Evolutionary conservation across 208 protist genomes (phyloP), one percentile per base, ranked within the genome.

Genomic region (Trypanosoma cruzi): DNA sequence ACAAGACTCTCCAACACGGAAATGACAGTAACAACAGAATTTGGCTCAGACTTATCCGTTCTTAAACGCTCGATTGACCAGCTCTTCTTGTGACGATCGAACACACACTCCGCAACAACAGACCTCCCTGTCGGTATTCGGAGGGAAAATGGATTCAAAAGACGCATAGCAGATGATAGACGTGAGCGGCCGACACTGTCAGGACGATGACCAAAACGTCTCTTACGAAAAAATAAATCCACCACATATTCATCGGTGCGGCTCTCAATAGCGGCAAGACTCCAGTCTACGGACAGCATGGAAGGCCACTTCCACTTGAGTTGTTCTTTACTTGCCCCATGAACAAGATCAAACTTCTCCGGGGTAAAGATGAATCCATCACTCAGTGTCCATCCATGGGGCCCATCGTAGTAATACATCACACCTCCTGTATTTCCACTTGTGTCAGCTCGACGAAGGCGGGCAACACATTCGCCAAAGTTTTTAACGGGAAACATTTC

Each of bases 281-380:
- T 77, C 82, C 81, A 94, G 68, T 94, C 89, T 20, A 94, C 84
- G 29, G 89, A 92, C 26, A 94, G 74, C 42, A 88, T 75, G 22
- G 76, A 71, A 32, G 64, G 82, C 86, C 89, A 94, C 71, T 94
- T 94, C 89, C 89, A 94, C 75, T 94, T 94, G 36, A 92, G 32
- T 64, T 94, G 89, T 6, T 40, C 64, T 57, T 72, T 76, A 68
- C 81, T 86, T 24, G 89, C 78, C 14, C 89, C 89, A 46, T 78
- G 72, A 49, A 69, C 37, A 55, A 94, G 62, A 26, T 80, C 76
- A 64, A 94, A 94, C 31, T 60, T 61, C 46, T 94, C 75, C 3
- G 89, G 89, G 4, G 89, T 92, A 64, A 94, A 91, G 50, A 94
- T 88, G 57, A 94, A 86, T 2, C 89, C 89, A 64, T 94, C 89